Base-by-base conservation (phyloP, 2,329 filamentous ascomycete genomes). In the Fusarium udum region DNA sequence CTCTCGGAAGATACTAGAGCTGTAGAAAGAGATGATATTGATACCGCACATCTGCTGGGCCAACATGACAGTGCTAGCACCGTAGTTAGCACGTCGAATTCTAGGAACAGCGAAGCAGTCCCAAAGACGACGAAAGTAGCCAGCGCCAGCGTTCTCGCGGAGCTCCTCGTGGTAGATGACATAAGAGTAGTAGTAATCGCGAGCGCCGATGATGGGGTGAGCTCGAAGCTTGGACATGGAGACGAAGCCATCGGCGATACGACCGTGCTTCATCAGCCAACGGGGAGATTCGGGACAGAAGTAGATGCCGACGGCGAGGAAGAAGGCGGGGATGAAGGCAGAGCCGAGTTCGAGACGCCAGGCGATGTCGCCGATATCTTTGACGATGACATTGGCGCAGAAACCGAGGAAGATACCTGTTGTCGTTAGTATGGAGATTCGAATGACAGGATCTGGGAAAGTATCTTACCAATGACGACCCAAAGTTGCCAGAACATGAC, bases 401-500 rank as follows among this genome's bases (percentile, higher is more conserved):
- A 81, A 82, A 59, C 81, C 92, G 24, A 84, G 74, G 53, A 84
- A 78, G 71, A 86, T 86, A 4, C 67, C 67, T 53, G 0, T 0
- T 5, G 0, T 4, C 1, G 26, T 69, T 7, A 69, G 45, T 34
- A 8, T 16, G 0, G 1, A 7, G 4, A 3, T 13, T 14, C 1
- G 2, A 9, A 9, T 20, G 14, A 11, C 1, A 5, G 2, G 1
- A 3, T 8, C 4, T 28, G 8, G 18, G 5, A 13, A 13, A 4
- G 11, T 0, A 6, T 15, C 65, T 58, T 53, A 53, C 84, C 84
- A 66, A 91, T 88, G 1, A 87, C 87, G 6, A 87, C 90, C 89
- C 90, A 92, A 82, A 92, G 87, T 71, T 89, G 87, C 93, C 93
- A 95, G 69, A 91, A 92, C 93, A 95, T 95, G 70, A 95, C 93